Evolutionary conservation across 2,329 filamentous ascomycete species (phyloP).

Genomic region (Fusarium nurragi): DNA sequence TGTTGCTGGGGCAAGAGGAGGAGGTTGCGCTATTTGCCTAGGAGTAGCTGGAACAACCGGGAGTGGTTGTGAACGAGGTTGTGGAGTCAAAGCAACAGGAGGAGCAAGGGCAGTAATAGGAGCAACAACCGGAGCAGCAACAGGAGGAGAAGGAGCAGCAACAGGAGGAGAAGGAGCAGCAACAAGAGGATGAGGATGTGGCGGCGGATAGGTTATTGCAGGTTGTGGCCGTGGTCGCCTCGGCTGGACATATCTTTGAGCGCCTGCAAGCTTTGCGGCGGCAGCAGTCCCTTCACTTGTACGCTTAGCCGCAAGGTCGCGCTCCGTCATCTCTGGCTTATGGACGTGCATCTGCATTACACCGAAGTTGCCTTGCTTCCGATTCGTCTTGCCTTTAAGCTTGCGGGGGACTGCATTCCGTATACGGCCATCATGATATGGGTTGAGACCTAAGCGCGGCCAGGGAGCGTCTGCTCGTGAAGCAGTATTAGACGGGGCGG

Average conservation of each 20-base stretch:
- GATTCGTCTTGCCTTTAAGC: conserved; percentile 66
- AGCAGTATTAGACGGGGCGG: neutral
- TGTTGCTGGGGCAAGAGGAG: neutral
- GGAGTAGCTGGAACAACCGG: neutral
- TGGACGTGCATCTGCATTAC: conserved; percentile 69
- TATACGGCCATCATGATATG: conserved; percentile 47
- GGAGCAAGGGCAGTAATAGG: too few relatives aligned
- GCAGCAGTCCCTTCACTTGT: conserved; percentile 69
- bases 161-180: neutral
- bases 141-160: neutral
- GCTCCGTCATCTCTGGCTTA: conserved; percentile 57
- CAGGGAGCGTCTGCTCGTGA: neutral
- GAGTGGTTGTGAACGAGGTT: conserved; percentile 5
- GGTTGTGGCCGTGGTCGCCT: conserved; percentile 54
- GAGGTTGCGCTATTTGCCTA: conserved; percentile 1
- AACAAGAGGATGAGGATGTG: neutral
- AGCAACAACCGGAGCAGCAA: neutral
- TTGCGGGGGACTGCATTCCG: conserved; percentile 70
- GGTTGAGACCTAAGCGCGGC: conserved; percentile 29
- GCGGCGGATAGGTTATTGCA: neutral
- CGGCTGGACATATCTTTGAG: conserved; percentile 62
- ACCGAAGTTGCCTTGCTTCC: conserved; percentile 67
- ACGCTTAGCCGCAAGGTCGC: conserved; percentile 66
- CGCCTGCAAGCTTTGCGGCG: conserved; percentile 65
- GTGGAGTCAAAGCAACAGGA: neutral